A percentile compares a stretch with the other conserved stretches of the same genome.
phyloP scores from a whole-genome alignment of 2,329 filamentous ascomycete genomes.

The Teratosphaeria nubilosa region DNA sequence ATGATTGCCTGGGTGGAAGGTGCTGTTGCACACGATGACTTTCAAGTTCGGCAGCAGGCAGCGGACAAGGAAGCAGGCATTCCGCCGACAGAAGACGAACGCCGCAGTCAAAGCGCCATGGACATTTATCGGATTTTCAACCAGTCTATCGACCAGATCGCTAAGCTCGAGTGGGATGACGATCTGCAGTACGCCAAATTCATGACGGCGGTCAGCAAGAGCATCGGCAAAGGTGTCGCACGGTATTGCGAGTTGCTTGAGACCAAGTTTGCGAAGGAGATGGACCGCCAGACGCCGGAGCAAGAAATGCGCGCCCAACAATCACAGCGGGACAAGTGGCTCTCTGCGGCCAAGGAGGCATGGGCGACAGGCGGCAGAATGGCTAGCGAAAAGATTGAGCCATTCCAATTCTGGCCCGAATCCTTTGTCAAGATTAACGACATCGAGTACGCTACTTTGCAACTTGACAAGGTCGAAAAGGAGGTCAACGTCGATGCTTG shows the following conservation, averaged over 20 bases:
- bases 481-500: constrained; percentile 87
- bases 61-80: constrained; percentile 39
- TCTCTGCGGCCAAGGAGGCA: constrained; percentile 87
- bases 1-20: constrained; percentile 78
- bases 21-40: constrained; percentile 82
- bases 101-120: constrained; percentile 86
- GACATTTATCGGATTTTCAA: constrained; percentile 93
- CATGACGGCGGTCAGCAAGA: constrained; percentile 85
- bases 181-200: constrained; percentile 91
- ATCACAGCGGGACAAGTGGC: constrained; percentile 82
- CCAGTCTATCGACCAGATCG: constrained; percentile 78
- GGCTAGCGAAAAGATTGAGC: constrained; percentile 84
- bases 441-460: constrained; percentile 85
- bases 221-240: constrained; percentile 70
- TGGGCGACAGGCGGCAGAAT: constrained; percentile 61
- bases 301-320: constrained; percentile 69
- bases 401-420: constrained; percentile 93
- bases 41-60: constrained; percentile 60
- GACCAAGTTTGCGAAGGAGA: constrained; percentile 74
- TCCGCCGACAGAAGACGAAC: constrained; percentile 63
- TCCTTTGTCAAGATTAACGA: constrained; percentile 98
- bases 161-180: constrained; percentile 82
- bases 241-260: constrained; percentile 88
- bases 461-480: constrained; percentile 81
- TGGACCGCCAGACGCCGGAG: constrained; percentile 83